phyloP scores from a whole-genome alignment of 495 filamentous ascomycete species.

The Hypomontagnella monticulosa region DNA sequence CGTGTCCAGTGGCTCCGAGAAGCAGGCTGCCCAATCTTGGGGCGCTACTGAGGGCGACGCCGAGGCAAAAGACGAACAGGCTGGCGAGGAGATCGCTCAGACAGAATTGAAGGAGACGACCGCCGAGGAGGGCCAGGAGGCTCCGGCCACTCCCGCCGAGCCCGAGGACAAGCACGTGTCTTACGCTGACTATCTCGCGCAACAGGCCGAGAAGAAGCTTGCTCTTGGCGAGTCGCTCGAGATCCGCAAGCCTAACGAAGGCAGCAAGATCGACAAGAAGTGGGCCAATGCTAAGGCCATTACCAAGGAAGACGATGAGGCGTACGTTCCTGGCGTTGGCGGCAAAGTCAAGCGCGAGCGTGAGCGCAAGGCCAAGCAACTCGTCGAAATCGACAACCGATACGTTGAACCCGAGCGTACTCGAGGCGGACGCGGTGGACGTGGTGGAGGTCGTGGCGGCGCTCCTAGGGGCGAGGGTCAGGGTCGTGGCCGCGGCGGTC shows the following conservation, averaged over 20 bases:
- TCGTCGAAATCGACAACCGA: conserved; percentile 85
- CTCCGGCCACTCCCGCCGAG: conserved; percentile 61
- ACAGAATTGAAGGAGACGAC: conserved; percentile 74
- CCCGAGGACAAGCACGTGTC: conserved; percentile 88
- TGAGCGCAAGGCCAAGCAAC: conserved; percentile 90
- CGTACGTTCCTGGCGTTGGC: conserved; percentile 76
- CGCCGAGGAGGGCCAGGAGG: conserved; percentile 56
- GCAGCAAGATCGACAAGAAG: conserved; percentile 84
- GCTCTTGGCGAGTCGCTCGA: conserved; percentile 73
- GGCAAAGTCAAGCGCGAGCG: conserved; percentile 88
- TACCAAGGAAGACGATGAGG: conserved; percentile 73
- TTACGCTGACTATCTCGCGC: conserved; percentile 85
- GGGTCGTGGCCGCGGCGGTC: conserved; percentile 59
- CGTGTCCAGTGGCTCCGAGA: conserved; percentile 76
- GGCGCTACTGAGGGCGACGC: conserved; percentile 80
- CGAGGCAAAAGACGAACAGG: conserved; percentile 88
- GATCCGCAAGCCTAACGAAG: conserved; percentile 90
- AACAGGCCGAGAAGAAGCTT: conserved; percentile 83
- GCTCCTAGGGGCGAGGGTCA: conserved; percentile 59
- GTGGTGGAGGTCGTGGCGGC: conserved; percentile 63
- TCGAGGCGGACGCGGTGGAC: conserved; percentile 62
- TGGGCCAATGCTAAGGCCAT: conserved; percentile 87
- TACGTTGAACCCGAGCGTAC: conserved; percentile 73
- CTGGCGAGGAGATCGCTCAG: conserved; percentile 85
- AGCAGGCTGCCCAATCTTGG: conserved; percentile 93